Evolutionary conservation across 2,329 filamentous ascomycete species (phyloP).

Genomic region (Penicillium sp.): DNA sequence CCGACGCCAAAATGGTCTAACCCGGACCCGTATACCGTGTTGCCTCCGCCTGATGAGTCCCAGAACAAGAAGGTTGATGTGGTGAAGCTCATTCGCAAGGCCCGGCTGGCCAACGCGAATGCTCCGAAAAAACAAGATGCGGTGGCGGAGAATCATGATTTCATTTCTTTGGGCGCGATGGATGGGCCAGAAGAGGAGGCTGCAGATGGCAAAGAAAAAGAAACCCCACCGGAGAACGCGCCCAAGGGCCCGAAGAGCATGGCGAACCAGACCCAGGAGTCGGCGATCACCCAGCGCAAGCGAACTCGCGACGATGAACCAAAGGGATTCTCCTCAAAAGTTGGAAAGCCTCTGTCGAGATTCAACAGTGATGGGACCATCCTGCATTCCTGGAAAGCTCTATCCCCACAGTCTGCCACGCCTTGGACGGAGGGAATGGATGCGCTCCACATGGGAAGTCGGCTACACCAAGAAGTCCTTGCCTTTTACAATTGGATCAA

Average conservation of each 20-base stretch:
- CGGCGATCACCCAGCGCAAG: constrained; percentile 69
- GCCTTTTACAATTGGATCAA: constrained; percentile 87
- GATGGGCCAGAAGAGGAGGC: constrained; percentile 34
- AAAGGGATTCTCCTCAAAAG: constrained; percentile 60
- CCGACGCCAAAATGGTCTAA: constrained; percentile 83
- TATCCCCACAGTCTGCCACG: constrained; percentile 46
- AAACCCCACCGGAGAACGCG: constrained; percentile 39
- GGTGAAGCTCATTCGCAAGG: constrained; percentile 89
- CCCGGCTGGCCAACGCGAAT: constrained; percentile 65
- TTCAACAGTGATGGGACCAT: constrained; percentile 58
- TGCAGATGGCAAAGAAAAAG: background rate
- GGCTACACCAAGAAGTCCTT: constrained; percentile 85
- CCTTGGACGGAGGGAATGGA: constrained; percentile 63
- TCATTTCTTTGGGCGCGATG: constrained; percentile 81
- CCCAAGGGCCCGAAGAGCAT: constrained; percentile 38
- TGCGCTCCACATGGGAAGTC: constrained; percentile 41
- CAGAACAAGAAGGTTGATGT: constrained; percentile 80
- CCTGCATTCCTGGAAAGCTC: constrained; percentile 57
- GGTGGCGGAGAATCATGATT: constrained; percentile 70
- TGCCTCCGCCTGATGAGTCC: constrained; percentile 77
- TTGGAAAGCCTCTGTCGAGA: constrained; percentile 56
- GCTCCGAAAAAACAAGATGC: constrained; percentile 50
- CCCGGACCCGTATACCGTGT: constrained; percentile 86
- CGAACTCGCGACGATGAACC: constrained; percentile 73
- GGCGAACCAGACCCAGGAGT: constrained; percentile 12